A percentile compares a stretch with the other conserved stretches of the same genome.
These are phyloP conservation scores for Tolypocladium album DNA, from an alignment of 2,329 filamentous ascomycete genomes.

Conservation along the genomic window DNA sequence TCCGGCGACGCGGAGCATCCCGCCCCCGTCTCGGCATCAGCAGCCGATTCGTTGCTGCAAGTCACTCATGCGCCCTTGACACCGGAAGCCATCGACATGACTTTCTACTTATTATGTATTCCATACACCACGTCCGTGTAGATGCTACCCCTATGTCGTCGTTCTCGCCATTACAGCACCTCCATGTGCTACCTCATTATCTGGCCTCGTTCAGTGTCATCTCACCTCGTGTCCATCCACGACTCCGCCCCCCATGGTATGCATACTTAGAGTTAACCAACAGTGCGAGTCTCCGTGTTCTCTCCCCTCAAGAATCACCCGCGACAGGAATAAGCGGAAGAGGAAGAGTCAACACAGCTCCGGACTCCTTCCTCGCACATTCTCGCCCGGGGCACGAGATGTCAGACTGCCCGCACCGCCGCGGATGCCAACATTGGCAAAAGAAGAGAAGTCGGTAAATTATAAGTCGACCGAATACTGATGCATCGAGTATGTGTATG, in stretches of 20 bases:
- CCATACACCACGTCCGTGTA: background rate
- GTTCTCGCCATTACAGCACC: background rate
- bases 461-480: background rate
- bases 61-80: background rate
- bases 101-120: background rate
- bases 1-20: background rate
- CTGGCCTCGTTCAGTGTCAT: background rate
- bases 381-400: background rate
- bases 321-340: background rate
- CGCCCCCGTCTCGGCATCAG: background rate
- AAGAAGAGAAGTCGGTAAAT: background rate
- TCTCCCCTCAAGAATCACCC: background rate
- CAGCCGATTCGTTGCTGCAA: background rate
- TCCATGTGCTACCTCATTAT: background rate
- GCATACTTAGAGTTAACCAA: background rate
- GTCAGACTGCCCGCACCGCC: background rate
- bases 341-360: background rate
- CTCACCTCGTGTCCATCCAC: conserved; percentile 7
- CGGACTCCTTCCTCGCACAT: background rate
- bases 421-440: background rate
- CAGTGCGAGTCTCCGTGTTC: background rate
- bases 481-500: background rate
- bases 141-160: background rate
- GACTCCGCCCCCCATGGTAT: background rate
- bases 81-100: background rate